These are phyloP conservation scores for Populus hybrid DNA, from an alignment of 441 rosid genomes.

Conservation along the genomic window DNA sequence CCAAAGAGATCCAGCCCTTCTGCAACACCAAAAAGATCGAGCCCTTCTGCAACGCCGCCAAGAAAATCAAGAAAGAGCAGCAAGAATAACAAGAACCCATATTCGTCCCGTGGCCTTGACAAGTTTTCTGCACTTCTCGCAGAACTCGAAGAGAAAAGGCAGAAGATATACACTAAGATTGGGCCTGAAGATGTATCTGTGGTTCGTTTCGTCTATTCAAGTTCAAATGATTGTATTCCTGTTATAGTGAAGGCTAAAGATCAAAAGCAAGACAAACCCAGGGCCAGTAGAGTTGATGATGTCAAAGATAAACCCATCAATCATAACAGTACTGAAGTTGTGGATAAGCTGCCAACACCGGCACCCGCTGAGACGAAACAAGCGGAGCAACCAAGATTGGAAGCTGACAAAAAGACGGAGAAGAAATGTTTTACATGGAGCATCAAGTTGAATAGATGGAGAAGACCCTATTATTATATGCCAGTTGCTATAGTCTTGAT, in stretches of 20 bases:
- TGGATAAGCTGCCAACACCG: constrained; percentile 8
- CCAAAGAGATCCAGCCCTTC: no score
- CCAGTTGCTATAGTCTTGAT: constrained; percentile 50
- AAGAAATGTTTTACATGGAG: neutral
- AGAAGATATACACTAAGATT: no score
- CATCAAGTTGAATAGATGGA: no score
- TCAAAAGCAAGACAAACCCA: constrained; percentile 18
- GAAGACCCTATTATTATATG: constrained; percentile 28
- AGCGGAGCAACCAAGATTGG: constrained; percentile 14
- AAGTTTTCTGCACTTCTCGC: no score
- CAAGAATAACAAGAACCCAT: no score
- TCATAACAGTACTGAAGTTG: no score
- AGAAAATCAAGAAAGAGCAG: no score
- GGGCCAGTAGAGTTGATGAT: neutral
- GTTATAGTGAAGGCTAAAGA: constrained; percentile 52
- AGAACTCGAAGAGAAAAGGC: no score
- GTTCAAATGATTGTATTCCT: constrained; percentile 48
- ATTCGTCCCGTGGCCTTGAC: no score
- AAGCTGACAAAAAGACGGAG: constrained; percentile 5
- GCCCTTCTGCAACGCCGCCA: no score
- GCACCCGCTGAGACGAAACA: constrained; percentile 8
- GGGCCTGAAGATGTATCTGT: no score
- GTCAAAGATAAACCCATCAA: constrained; percentile 3
- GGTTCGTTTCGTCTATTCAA: constrained; percentile 1
- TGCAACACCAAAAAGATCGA: no score